phyloP scores from a whole-genome alignment of 345 rosid species.

The Raphanus sativus region DNA sequence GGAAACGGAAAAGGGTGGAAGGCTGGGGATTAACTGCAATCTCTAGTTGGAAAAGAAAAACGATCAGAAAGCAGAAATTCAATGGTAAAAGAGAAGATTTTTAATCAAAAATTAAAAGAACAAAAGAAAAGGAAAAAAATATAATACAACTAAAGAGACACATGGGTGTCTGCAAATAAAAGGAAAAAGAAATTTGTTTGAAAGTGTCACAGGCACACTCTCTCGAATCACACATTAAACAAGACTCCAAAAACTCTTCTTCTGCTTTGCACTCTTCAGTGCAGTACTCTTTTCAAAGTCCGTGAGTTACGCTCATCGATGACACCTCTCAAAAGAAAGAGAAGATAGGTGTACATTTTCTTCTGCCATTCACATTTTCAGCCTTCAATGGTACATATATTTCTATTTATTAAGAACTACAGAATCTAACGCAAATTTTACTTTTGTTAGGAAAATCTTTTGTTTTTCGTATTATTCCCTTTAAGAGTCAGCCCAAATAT shows the following conservation, averaged over 20 bases:
- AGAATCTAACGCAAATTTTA: background rate
- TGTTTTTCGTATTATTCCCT: background rate
- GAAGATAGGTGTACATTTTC: background rate
- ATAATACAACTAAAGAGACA: constrained; percentile 3
- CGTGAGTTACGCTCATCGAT: constrained; percentile 42
- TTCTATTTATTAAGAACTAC: background rate
- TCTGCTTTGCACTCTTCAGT: constrained; percentile 39
- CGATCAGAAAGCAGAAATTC: constrained; percentile 25
- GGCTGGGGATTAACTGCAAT: constrained; percentile 29
- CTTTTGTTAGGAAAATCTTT: background rate
- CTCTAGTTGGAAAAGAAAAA: constrained; percentile 40
- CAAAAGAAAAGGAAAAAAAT: background rate
- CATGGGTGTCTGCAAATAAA: constrained; percentile 32
- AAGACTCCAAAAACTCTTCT: constrained; percentile 24
- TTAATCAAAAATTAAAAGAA: background rate
- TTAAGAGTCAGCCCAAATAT: background rate
- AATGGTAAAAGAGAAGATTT: background rate
- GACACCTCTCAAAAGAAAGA: constrained; percentile 20
- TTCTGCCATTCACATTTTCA: constrained; percentile 7
- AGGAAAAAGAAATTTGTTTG: constrained; percentile 32
- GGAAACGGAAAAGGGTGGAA: background rate
- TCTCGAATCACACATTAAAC: constrained; percentile 29
- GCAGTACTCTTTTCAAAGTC: constrained; percentile 37
- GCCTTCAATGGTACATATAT: background rate
- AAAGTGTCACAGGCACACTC: constrained; percentile 41